Percentiles rank a stretch among this genome's conserved stretches.
Conservation (phyloP, 2,329 filamentous ascomycete genomes). For the Sporothrix pallida region DNA sequence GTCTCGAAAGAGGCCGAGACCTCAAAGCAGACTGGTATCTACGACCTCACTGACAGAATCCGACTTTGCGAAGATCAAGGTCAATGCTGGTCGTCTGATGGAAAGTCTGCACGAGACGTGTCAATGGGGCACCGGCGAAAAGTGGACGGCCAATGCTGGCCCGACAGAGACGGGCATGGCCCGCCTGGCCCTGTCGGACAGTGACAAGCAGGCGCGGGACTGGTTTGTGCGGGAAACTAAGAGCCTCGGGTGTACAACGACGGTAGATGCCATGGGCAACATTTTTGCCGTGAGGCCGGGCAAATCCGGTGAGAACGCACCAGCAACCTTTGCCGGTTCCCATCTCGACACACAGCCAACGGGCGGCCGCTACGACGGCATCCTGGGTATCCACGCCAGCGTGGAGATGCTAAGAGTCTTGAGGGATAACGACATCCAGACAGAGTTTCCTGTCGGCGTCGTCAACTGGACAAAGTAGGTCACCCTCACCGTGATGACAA, state of each 20-base stretch:
- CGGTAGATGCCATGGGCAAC: constrained; percentile 79
- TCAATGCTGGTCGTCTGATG: constrained; percentile 35
- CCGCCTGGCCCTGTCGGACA: constrained; percentile 72
- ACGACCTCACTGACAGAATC: constrained; percentile 30
- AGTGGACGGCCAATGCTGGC: constrained; percentile 61
- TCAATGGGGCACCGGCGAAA: constrained; percentile 52
- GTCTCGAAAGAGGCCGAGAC: no score
- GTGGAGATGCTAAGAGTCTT: constrained; percentile 74
- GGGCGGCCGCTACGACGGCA: constrained; percentile 33
- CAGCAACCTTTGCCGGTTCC: constrained; percentile 71
- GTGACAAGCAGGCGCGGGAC: constrained; percentile 73
- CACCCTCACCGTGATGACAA: neutral
- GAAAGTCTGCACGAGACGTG: constrained; percentile 36
- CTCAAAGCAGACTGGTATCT: neutral
- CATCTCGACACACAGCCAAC: constrained; percentile 70
- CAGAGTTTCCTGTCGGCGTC: constrained; percentile 73
- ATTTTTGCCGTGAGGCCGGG: constrained; percentile 77
- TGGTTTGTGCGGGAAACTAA: constrained; percentile 73
- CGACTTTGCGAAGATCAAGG: constrained; percentile 29
- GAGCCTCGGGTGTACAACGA: constrained; percentile 68
- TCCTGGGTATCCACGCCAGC: constrained; percentile 68
- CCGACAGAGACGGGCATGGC: constrained; percentile 76
- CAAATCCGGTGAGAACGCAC: constrained; percentile 54
- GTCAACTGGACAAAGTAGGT: constrained; percentile 77
- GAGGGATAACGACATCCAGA: constrained; percentile 70